These are phyloP conservation scores for Tetracladium maxilliforme DNA, from an alignment of 2,329 filamentous ascomycete genomes.

Conservation along the genomic window DNA sequence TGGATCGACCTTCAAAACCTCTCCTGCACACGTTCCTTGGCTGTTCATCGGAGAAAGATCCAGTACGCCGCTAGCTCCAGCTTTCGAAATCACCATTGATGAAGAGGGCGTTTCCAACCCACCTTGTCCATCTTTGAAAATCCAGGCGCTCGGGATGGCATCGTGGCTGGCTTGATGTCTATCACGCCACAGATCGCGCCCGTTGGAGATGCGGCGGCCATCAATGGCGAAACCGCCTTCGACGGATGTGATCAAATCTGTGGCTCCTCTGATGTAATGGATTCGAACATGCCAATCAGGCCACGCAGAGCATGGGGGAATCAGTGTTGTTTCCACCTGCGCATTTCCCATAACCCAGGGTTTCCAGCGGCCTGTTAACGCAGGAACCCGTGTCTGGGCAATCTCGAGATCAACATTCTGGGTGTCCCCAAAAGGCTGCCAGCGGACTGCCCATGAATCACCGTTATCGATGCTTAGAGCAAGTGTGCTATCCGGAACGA, in stretches of 20 bases:
- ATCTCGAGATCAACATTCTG: not conserved
- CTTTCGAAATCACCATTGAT: conserved; percentile 6
- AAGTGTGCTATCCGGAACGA: conserved; percentile 12
- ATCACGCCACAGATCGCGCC: conserved; percentile 1
- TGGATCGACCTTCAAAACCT: conserved; percentile 12
- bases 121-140: too few species aligned
- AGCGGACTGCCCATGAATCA: conserved; percentile 10
- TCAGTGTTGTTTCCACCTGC: conserved; percentile 17
- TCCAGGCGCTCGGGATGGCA: too few species aligned
- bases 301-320: conserved; percentile 15
- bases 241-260: conserved; percentile 2
- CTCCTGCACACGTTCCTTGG: not conserved
- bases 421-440: conserved; percentile 5
- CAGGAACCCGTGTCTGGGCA: conserved; percentile 1
- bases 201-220: conserved; percentile 2
- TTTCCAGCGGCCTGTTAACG: conserved; percentile 7
- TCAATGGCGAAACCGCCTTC: conserved; percentile 13
- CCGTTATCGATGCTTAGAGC: conserved; percentile 7
- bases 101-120: conserved; percentile 2
- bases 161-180: not conserved
- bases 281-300: conserved; percentile 23
- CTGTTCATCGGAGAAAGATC: conserved; percentile 1
- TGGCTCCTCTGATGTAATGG: conserved; percentile 13
- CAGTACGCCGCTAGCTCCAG: conserved; percentile 5
- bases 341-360: conserved; percentile 9